Conservation (phyloP, 257 asterid genomes). For the Schizonepeta tenuifolia region DNA sequence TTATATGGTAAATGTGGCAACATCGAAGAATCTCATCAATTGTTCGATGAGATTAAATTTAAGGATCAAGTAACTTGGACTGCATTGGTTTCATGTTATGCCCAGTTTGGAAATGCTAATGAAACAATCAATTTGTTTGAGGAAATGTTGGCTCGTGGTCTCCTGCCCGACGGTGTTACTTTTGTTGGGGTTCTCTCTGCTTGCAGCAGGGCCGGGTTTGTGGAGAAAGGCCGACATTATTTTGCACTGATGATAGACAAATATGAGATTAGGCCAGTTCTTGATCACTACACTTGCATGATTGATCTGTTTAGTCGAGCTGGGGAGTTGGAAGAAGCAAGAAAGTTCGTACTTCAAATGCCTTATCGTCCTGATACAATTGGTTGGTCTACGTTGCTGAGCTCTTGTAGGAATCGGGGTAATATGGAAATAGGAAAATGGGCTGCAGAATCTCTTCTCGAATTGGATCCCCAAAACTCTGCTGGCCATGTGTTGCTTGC, state of each 20-base stretch:
- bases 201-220: slow-evolving; percentile 87
- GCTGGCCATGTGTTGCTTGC: slow-evolving; percentile 73
- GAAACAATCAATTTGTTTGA: slow-evolving; percentile 75
- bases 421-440: slow-evolving; percentile 68
- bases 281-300: slow-evolving; percentile 66
- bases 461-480: slow-evolving; percentile 59
- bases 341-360: slow-evolving; percentile 71
- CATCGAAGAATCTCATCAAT: slow-evolving; percentile 61
- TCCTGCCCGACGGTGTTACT: slow-evolving; percentile 75
- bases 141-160: slow-evolving; percentile 67
- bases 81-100: slow-evolving; percentile 78
- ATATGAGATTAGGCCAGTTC: slow-evolving; percentile 57
- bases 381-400: slow-evolving; percentile 76
- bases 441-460: slow-evolving; percentile 76
- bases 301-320: slow-evolving; percentile 82
- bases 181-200: slow-evolving; percentile 87
- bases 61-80: slow-evolving; percentile 93
- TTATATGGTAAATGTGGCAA: slow-evolving; percentile 86
- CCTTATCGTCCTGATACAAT: slow-evolving; percentile 61
- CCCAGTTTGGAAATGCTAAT: slow-evolving; percentile 82
- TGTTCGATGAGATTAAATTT: slow-evolving; percentile 61
- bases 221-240: slow-evolving; percentile 65
- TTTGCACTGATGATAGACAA: slow-evolving; percentile 66
- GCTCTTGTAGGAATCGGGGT: slow-evolving; percentile 68
- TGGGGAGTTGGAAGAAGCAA: slow-evolving; percentile 80